These are phyloP conservation scores for Agrocybe praecox DNA, from an alignment of 768 basidiomycete species.

Conservation along the genomic window DNA sequence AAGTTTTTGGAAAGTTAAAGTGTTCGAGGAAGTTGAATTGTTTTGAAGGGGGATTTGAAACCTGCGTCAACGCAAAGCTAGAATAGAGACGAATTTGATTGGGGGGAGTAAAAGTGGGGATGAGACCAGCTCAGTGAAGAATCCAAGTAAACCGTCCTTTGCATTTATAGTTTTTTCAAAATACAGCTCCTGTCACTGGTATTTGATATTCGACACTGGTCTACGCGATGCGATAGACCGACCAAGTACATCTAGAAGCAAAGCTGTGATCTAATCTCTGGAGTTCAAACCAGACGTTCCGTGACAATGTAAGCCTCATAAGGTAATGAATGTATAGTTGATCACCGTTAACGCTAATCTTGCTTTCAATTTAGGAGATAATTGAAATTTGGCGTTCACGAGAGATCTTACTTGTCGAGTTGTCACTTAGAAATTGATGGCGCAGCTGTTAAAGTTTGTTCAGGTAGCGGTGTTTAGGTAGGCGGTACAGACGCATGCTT, in stretches of 20 bases:
- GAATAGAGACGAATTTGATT: neutral
- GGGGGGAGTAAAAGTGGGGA: slow-evolving; percentile 1
- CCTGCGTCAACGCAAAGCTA: slow-evolving; percentile 15
- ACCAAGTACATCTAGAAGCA: neutral
- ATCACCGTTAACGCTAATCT: too few species aligned
- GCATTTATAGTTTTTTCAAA: neutral
- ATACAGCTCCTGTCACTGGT: neutral
- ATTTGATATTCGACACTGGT: neutral
- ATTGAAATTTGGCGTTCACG: too few species aligned
- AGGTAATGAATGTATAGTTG: too few species aligned
- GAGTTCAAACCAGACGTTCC: too few species aligned
- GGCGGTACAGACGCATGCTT: too few species aligned
- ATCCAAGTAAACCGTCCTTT: neutral
- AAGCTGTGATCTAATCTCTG: too few species aligned
- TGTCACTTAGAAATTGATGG: too few species aligned
- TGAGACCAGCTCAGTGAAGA: slow-evolving; percentile 12
- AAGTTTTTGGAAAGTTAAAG: neutral
- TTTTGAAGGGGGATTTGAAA: neutral
- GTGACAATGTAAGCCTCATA: too few species aligned
- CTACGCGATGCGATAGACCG: neutral
- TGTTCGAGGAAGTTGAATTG: neutral
- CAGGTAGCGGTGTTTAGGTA: too few species aligned
- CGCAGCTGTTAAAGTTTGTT: too few species aligned
- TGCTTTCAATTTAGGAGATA: too few species aligned
- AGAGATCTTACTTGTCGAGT: too few species aligned